Conservation (phyloP, 2,329 filamentous ascomycete species). For the Lachnellula subtilissima region DNA sequence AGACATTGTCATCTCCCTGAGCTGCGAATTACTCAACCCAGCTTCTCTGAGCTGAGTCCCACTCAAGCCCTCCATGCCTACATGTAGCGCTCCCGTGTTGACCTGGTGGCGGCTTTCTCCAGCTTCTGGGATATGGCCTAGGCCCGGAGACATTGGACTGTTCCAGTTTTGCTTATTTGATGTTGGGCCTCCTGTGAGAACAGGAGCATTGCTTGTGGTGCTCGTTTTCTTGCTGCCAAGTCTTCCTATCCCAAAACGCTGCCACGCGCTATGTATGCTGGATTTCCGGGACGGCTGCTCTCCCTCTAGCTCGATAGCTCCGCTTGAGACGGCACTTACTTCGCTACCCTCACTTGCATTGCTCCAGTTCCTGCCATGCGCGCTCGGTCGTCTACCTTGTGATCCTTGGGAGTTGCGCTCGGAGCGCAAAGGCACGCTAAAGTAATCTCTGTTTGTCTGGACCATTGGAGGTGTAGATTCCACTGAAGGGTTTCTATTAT, state of each 20-base stretch:
- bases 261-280: constrained; percentile 9
- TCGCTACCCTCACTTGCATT: constrained; percentile 14
- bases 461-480: constrained; percentile 15
- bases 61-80: background rate
- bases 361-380: constrained; percentile 23
- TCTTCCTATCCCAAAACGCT: constrained; percentile 31
- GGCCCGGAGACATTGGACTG: constrained; percentile 1
- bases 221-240: constrained; percentile 5
- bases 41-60: constrained; percentile 6
- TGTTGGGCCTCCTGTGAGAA: constrained; percentile 3
- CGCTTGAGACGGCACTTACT: constrained; percentile 13
- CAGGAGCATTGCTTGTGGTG: background rate
- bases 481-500: constrained; percentile 11
- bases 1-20: constrained; percentile 15
- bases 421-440: constrained; percentile 14
- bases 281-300: constrained; percentile 1
- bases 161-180: constrained; percentile 3
- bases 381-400: constrained; percentile 12
- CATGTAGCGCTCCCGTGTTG: background rate
- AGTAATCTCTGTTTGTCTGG: constrained; percentile 18
- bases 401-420: constrained; percentile 15
- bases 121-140: constrained; percentile 21
- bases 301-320: constrained; percentile 17
- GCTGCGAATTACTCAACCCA: constrained; percentile 13
- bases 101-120: constrained; percentile 17